phyloP scores from a whole-genome alignment of 73 alveolate species.

The Uronychia setigera region DNA sequence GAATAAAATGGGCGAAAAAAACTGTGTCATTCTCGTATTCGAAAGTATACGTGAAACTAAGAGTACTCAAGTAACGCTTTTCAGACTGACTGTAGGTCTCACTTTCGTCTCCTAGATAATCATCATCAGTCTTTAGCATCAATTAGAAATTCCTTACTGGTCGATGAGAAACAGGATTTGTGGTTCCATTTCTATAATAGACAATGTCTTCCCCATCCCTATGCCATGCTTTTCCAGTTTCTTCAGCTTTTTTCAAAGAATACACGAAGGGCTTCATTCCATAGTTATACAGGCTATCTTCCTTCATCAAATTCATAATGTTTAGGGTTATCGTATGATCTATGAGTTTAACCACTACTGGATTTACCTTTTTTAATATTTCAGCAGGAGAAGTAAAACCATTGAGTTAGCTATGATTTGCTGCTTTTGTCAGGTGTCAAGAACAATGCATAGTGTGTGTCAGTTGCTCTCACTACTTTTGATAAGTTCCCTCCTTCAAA shows the following conservation, averaged over 20 bases:
- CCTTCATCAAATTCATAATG: slow-evolving; percentile 97
- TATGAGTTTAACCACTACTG: not conserved
- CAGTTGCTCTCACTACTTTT: not conserved
- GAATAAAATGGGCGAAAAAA: slow-evolving; percentile 87
- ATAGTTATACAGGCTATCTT: slow-evolving; percentile 92
- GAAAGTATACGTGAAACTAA: slow-evolving; percentile 71
- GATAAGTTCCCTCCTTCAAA: not conserved
- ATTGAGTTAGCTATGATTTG: slow-evolving; percentile 33
- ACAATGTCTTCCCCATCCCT: slow-evolving; percentile 58
- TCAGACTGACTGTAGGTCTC: not conserved
- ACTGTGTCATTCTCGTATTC: slow-evolving; percentile 80
- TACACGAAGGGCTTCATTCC: slow-evolving; percentile 96
- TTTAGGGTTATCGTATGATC: not conserved
- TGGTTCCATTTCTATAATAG: slow-evolving; percentile 26
- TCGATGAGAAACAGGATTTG: not conserved
- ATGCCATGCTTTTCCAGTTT: slow-evolving; percentile 65
- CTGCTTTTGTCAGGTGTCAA: not conserved
- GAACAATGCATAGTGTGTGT: not conserved
- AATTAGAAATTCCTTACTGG: not conserved
- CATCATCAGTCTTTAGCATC: not conserved
- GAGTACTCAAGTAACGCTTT: slow-evolving; percentile 65
- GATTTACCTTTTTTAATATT: slow-evolving; percentile 28
- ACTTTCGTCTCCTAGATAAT: slow-evolving; percentile 13
- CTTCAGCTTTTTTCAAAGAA: slow-evolving; percentile 66
- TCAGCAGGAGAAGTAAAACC: slow-evolving; percentile 71